A percentile compares a stretch with the other conserved stretches of the same genome.
These are phyloP conservation scores for Boletus smithii DNA, from an alignment of 1,284 basidiomycete genomes.

Conservation along the genomic window DNA sequence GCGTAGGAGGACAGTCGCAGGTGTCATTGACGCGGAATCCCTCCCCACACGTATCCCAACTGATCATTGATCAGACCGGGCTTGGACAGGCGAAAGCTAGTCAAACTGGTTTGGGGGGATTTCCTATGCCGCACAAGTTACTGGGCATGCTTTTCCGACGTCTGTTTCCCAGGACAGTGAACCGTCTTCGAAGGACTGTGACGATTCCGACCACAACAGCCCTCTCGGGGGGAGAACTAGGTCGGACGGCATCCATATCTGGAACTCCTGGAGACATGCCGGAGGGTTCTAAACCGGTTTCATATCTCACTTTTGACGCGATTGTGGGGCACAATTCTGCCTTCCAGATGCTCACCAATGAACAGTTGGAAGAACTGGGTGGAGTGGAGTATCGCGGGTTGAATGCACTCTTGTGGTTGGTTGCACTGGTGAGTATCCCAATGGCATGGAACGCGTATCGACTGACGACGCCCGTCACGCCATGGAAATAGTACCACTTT, in stretches of 20 bases:
- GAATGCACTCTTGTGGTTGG: constrained; percentile 75
- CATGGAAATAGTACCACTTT: constrained; percentile 63
- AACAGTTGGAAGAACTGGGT: constrained; percentile 88
- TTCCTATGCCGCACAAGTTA: constrained; percentile 77
- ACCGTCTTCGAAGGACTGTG: constrained; percentile 56
- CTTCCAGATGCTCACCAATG: constrained; percentile 78
- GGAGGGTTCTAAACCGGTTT: constrained; percentile 53
- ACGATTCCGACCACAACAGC: constrained; percentile 76
- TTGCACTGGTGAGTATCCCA: constrained; percentile 47
- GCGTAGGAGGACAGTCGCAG: constrained; percentile 9
- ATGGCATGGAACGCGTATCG: neutral
- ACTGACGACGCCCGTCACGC: neutral
- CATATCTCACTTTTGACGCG: constrained; percentile 86
- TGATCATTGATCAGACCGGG: neutral
- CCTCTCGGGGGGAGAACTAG: constrained; percentile 38
- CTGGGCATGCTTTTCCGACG: constrained; percentile 44
- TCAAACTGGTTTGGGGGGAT: constrained; percentile 74
- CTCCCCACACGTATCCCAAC: constrained; percentile 13
- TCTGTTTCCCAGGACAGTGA: constrained; percentile 57
- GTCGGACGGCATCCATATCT: constrained; percentile 23
- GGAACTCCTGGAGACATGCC: constrained; percentile 23
- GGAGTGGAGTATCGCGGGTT: constrained; percentile 94
- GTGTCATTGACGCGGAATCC: constrained; percentile 15
- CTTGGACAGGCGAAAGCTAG: constrained; percentile 30
- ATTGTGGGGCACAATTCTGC: constrained; percentile 83